Evolutionary conservation across 1,284 basidiomycete species (phyloP).

Genomic region (Ceratobasidium sp.): DNA sequence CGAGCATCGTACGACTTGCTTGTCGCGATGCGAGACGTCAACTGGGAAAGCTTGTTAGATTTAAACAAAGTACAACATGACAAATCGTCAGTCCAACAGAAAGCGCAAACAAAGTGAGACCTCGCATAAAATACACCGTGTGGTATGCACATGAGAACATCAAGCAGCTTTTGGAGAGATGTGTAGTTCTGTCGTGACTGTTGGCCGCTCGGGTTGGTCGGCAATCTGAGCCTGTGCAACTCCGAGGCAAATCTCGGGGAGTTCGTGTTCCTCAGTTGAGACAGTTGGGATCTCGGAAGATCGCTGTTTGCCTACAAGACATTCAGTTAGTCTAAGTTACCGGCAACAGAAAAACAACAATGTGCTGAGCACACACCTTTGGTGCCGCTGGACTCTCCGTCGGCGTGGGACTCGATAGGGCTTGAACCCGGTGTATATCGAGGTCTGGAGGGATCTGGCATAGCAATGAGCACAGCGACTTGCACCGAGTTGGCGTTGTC

Average conservation of each 20-base stretch:
- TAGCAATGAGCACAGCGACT: constrained; percentile 45
- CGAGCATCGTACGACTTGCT: neutral
- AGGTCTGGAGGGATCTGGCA: constrained; percentile 43
- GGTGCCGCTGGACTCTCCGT: constrained; percentile 14
- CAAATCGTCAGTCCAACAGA: neutral
- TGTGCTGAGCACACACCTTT: constrained; percentile 20
- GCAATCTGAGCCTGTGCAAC: constrained; percentile 17
- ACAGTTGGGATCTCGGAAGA: constrained; percentile 17
- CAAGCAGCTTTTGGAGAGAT: neutral
- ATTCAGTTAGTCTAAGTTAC: neutral
- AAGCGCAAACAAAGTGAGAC: neutral
- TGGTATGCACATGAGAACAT: constrained; percentile 2
- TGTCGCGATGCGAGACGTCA: neutral
- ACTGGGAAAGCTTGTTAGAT: neutral
- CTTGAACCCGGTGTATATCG: constrained; percentile 27
- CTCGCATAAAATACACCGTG: constrained; percentile 6
- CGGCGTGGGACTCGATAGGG: constrained; percentile 17
- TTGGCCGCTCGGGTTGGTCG: neutral
- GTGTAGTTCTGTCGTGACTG: neutral
- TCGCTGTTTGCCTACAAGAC: constrained; percentile 36
- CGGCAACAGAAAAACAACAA: neutral
- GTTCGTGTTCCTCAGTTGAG: constrained; percentile 34
- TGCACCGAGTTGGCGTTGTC: constrained; percentile 27
- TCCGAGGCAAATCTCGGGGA: constrained; percentile 36
- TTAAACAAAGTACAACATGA: constrained; percentile 16